Evolutionary conservation across 441 rosid genomes (phyloP).

Genomic region (Viola pubescens): DNA sequence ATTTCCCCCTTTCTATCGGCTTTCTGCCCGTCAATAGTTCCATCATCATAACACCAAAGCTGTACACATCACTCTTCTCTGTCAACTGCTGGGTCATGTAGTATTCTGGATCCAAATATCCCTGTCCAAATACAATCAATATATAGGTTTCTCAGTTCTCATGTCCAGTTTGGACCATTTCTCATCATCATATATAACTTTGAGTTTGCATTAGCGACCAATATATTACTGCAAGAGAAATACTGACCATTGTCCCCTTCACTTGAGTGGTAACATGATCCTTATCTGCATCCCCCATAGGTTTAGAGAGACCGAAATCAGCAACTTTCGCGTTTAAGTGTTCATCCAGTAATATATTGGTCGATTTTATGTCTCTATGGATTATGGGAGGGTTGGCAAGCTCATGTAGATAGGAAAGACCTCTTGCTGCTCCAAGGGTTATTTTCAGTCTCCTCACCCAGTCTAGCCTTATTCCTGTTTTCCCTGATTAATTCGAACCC

Average conservation of each 20-base stretch:
- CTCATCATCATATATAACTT: neutral
- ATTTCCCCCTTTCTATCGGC: conserved; percentile 58
- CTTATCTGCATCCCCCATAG: conserved; percentile 37
- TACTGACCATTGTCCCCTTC: conserved; percentile 7
- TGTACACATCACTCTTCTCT: conserved; percentile 72
- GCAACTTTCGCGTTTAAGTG: conserved; percentile 65
- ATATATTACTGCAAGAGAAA: neutral
- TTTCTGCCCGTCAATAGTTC: conserved; percentile 48
- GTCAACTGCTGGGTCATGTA: conserved; percentile 70
- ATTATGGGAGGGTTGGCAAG: conserved; percentile 78
- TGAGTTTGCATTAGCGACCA: neutral
- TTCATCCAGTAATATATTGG: conserved; percentile 61
- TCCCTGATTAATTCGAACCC: conserved; percentile 32
- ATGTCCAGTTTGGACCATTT: neutral
- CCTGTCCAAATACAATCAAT: conserved; percentile 21
- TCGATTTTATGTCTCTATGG: conserved; percentile 69
- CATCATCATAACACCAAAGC: conserved; percentile 62
- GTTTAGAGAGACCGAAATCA: conserved; percentile 83
- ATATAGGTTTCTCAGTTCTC: neutral
- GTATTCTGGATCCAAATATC: conserved; percentile 74
- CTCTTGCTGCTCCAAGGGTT: conserved; percentile 64
- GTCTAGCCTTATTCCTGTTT: conserved; percentile 55
- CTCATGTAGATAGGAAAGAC: conserved; percentile 70
- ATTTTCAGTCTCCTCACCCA: conserved; percentile 67
- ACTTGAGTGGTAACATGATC: conserved; percentile 22